Evolutionary conservation across 495 filamentous ascomycete species (phyloP).

Genomic region (Podospora pseudoanserina): DNA sequence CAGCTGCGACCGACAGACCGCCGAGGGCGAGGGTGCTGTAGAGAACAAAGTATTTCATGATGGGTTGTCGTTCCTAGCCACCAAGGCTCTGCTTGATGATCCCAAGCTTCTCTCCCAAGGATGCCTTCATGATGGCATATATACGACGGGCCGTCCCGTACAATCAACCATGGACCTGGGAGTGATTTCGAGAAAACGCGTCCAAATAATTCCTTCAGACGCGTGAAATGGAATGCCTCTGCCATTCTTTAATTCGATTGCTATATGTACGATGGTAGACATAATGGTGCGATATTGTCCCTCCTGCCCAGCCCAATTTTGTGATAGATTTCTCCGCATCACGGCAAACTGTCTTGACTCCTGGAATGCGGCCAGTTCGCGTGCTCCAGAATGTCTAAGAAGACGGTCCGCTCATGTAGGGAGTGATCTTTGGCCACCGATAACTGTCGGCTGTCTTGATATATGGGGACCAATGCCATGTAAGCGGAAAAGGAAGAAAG

Average conservation of each 20-base stretch:
- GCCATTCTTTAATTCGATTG: not conserved
- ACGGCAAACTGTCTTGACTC: not conserved
- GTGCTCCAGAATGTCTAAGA: not conserved
- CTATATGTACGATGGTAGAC: slow-evolving; percentile 1
- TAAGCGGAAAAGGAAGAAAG: not conserved
- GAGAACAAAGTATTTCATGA: slow-evolving; percentile 12
- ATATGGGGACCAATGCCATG: not conserved
- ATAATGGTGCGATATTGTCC: not conserved
- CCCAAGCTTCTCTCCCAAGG: not conserved
- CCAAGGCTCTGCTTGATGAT: slow-evolving; percentile 5
- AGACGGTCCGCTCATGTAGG: slow-evolving; percentile 1
- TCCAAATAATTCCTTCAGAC: not conserved
- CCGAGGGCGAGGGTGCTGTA: slow-evolving; percentile 6
- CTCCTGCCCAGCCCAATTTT: not conserved
- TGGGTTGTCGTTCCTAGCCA: slow-evolving; percentile 8
- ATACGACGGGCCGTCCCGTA: not conserved
- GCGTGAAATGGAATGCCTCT: slow-evolving; percentile 11
- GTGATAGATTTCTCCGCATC: not conserved
- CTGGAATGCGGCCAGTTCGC: slow-evolving; percentile 14
- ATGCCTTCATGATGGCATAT: slow-evolving; percentile 11
- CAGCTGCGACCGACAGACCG: slow-evolving; percentile 9
- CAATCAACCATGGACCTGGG: slow-evolving; percentile 1
- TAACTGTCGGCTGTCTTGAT: not conserved
- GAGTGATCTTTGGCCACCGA: not conserved
- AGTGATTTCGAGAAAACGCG: not conserved